Conservation (phyloP, 1,284 basidiomycete species). For the Trametes hirsuta region DNA sequence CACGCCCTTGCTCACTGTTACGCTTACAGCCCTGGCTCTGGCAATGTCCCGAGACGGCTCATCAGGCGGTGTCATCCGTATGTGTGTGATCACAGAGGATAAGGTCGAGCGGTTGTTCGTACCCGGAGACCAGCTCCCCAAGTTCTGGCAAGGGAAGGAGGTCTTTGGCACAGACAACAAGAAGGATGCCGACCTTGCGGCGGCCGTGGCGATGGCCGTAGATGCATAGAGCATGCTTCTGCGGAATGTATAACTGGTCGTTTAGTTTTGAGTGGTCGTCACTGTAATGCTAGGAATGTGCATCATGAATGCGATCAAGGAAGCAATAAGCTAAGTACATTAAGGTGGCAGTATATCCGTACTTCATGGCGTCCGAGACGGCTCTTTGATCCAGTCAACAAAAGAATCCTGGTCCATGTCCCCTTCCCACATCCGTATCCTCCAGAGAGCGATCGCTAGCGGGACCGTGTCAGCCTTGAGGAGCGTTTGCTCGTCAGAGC, state of each 20-base stretch:
- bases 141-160: slow-evolving; percentile 84
- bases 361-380: background rate
- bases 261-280: slow-evolving; percentile 10
- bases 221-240: slow-evolving; percentile 48
- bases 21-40: slow-evolving; percentile 77
- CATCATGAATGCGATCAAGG: background rate
- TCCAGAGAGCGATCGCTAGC: slow-evolving; percentile 73
- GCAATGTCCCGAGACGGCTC: slow-evolving; percentile 99
- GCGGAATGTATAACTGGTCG: slow-evolving; percentile 20
- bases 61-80: slow-evolving; percentile 95
- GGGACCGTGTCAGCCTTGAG: slow-evolving; percentile 60
- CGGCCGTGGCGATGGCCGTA: slow-evolving; percentile 64
- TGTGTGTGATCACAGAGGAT: slow-evolving; percentile 95
- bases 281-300: slow-evolving; percentile 21
- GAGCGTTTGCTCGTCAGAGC: slow-evolving; percentile 50
- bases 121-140: slow-evolving; percentile 90
- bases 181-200: slow-evolving; percentile 37
- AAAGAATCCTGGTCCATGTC: slow-evolving; percentile 25
- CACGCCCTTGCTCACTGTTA: background rate
- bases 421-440: slow-evolving; percentile 74
- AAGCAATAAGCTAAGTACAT: background rate
- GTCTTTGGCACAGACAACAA: slow-evolving; percentile 52
- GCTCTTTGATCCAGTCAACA: slow-evolving; percentile 9
- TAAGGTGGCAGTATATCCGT: background rate
- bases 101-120: slow-evolving; percentile 93